phyloP scores from a whole-genome alignment of 2,329 filamentous ascomycete genomes.

The Scedosporium boydii region DNA sequence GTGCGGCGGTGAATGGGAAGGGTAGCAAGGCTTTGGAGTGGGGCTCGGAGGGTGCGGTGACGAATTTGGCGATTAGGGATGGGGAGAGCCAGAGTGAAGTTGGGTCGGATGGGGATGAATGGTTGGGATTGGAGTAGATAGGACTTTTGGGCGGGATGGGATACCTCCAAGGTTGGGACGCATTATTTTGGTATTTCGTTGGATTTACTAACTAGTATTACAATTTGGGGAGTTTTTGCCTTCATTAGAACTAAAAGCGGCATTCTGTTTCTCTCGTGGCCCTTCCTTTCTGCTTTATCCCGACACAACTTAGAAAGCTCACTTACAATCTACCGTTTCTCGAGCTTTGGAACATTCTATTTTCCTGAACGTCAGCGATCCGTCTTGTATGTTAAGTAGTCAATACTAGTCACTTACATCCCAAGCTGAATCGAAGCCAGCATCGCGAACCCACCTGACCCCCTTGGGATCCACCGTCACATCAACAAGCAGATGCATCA shows the following conservation, averaged over 20 bases:
- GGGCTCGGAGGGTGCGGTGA: conserved; percentile 13
- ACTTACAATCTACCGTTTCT: neutral
- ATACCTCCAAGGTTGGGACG: too few species aligned
- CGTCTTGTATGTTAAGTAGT: too few species aligned
- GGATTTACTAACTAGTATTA: too few species aligned
- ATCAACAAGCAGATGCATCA: conserved; percentile 5
- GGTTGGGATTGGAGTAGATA: conserved; percentile 11
- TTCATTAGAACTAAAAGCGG: too few species aligned
- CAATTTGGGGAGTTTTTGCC: too few species aligned
- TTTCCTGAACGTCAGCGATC: neutral
- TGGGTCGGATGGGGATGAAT: conserved; percentile 27
- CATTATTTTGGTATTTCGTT: too few species aligned
- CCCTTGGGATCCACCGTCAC: neutral
- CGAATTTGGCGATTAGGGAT: conserved; percentile 22
- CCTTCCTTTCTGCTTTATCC: too few species aligned
- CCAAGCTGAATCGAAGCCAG: conserved; percentile 8
- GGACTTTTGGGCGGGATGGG: neutral
- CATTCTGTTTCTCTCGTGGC: too few species aligned
- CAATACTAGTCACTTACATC: conserved; percentile 2
- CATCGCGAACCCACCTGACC: conserved; percentile 5
- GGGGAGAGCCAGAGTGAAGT: conserved; percentile 20
- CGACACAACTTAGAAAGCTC: neutral
- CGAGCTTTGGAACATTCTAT: neutral
- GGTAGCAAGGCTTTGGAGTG: conserved; percentile 16
- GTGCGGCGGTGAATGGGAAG: conserved; percentile 12